Evolutionary conservation across 1,284 basidiomycete genomes (phyloP).

Genomic region (Golubevia pallescens): DNA sequence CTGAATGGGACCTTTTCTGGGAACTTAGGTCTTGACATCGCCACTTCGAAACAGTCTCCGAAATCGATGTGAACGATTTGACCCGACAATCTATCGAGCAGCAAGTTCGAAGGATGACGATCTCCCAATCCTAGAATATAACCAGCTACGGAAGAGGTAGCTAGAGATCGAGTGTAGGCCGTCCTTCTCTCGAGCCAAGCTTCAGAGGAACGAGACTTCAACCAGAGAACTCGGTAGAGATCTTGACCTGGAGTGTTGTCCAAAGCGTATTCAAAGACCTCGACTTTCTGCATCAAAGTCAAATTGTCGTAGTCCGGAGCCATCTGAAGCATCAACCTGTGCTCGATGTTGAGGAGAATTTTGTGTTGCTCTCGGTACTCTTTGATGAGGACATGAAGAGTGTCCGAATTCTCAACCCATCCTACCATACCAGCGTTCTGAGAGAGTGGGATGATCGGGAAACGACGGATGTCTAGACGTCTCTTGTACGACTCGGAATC

Average conservation of each 20-base stretch:
- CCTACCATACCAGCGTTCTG: slow-evolving; percentile 94
- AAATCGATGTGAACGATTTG: slow-evolving; percentile 98
- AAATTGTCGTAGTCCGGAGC: slow-evolving; percentile 97
- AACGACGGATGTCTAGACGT: slow-evolving; percentile 90
- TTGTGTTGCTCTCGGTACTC: slow-evolving; percentile 70
- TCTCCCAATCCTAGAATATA: slow-evolving; percentile 98
- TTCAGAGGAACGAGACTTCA: slow-evolving; percentile 92
- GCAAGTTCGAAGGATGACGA: slow-evolving; percentile 93
- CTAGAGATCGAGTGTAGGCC: slow-evolving; percentile 94
- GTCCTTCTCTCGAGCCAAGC: slow-evolving; percentile 96
- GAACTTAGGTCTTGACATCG: slow-evolving; percentile 92
- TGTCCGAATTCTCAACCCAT: slow-evolving; percentile 96
- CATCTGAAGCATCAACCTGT: slow-evolving; percentile 98
- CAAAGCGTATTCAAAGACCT: slow-evolving; percentile 98
- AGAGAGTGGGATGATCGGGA: slow-evolving; percentile 91
- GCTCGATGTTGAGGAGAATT: slow-evolving; percentile 96
- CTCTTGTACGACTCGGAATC: slow-evolving; percentile 96
- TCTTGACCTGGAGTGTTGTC: slow-evolving; percentile 99
- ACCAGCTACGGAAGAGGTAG: slow-evolving; percentile 65
- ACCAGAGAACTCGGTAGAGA: slow-evolving; percentile 96
- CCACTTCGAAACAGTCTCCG: slow-evolving; percentile 67
- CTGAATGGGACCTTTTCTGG: slow-evolving; percentile 99
- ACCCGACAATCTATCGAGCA: slow-evolving; percentile 89
- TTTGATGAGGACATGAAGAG: slow-evolving; percentile 95
- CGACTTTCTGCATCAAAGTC: slow-evolving; percentile 94